These are phyloP conservation scores for Mucor circinelloides DNA, from an alignment of 371 early-diverging fungal species.

Conservation along the genomic window DNA sequence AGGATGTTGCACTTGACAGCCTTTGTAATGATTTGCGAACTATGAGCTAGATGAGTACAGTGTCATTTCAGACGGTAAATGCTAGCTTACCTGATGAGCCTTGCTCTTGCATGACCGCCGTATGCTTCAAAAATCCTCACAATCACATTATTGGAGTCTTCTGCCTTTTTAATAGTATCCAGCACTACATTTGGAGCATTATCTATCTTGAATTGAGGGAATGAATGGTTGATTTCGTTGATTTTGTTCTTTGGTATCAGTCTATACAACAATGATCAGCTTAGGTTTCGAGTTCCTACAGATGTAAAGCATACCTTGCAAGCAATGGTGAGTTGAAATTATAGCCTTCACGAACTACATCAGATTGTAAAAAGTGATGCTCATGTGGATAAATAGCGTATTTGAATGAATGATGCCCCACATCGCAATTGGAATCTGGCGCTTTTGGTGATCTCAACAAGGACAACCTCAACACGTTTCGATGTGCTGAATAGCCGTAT, in stretches of 20 bases:
- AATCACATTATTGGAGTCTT: conserved; percentile 72
- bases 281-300: background rate
- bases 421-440: conserved; percentile 37
- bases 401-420: conserved; percentile 76
- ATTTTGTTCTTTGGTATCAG: conserved; percentile 16
- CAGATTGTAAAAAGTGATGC: conserved; percentile 77
- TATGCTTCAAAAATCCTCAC: conserved; percentile 85
- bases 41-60: background rate
- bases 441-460: conserved; percentile 87
- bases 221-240: conserved; percentile 3
- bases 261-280: background rate
- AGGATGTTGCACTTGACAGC: conserved; percentile 75
- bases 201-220: conserved; percentile 61
- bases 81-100: conserved; percentile 53
- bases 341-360: conserved; percentile 82
- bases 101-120: conserved; percentile 78
- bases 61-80: background rate
- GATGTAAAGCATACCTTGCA: conserved; percentile 40
- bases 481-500: conserved; percentile 81
- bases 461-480: conserved; percentile 76
- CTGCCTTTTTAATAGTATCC: conserved; percentile 85
- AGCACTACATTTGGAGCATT: conserved; percentile 76
- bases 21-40: conserved; percentile 48
- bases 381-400: conserved; percentile 90
- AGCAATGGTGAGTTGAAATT: conserved; percentile 83